Base-by-base conservation (phyloP, 768 basidiomycete genomes). In the Leucosporidium creatinivorum region DNA sequence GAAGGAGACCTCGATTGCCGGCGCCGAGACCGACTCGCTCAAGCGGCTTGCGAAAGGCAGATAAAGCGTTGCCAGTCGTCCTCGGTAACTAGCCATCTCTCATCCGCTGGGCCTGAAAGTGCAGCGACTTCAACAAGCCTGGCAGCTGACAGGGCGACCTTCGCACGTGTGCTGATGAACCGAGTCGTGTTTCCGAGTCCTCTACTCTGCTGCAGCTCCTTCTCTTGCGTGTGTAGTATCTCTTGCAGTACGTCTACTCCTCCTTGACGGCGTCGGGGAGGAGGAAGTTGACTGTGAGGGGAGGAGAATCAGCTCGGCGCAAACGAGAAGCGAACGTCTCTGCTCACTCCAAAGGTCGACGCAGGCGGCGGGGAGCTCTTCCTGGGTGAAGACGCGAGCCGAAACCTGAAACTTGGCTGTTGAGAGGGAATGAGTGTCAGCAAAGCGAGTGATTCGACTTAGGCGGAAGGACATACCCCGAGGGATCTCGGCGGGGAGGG, bases 401-500 rank as follows among this genome's bases (percentile, higher is more conserved):
- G 81, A 75, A 57, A 98, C 85, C 8, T 64, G 77, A 79, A 97
- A 96, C 76, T 90, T 93, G 79, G 93, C 94, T 97, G 74, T 36
- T 48, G 28, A 58, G 18, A 28, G 9, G 25, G 26, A 18, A 13
- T 2, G 1, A 39, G 51, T 58, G 31, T 58, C 55, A 56, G 7
- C 33, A 28, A 47, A 31, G 33, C 62, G 25, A 26, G 73, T 10
- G 17, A 23, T 47, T 47, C 28, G 39, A 28, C 23, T 61, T 81
- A 63, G 66, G 85, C 86, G n/a, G 21, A 52, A 26, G 19, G 23
- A 73, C 79, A 57, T 31, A 81, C 81, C 93, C 78, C 80, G 82
- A 0, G 96, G 96, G 60, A 99, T 93, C 80, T 98, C 92, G 73
- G 83, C 89, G 18, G 96, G 96, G 18, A 99, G 81, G 23, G 84